Evolutionary conservation across 768 basidiomycete species (phyloP).

Genomic region (Boletus barrowsii): DNA sequence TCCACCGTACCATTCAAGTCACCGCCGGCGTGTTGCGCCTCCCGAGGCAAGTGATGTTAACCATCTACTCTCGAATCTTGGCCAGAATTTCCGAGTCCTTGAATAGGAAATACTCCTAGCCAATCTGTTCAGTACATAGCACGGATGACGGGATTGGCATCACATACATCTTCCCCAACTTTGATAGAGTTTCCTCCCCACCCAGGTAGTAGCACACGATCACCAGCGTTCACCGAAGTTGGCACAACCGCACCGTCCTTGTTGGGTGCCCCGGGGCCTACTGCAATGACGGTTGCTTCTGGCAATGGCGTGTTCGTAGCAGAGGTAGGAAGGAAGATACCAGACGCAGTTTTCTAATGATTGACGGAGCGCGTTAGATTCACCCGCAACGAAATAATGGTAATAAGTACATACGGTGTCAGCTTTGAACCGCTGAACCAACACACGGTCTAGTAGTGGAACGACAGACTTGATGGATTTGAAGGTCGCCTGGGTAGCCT

Average conservation of each 20-base stretch:
- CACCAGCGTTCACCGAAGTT: constrained; percentile 79
- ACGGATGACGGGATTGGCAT: not conserved
- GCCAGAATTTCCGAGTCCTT: constrained; percentile 94
- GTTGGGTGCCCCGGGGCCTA: constrained; percentile 91
- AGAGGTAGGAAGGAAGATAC: constrained; percentile 93
- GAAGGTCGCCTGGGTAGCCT: constrained; percentile 91
- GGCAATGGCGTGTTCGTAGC: constrained; percentile 84
- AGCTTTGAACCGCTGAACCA: constrained; percentile 96
- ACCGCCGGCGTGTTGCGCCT: not conserved
- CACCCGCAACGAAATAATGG: not conserved
- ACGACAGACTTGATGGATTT: constrained; percentile 89
- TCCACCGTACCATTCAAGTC: not conserved
- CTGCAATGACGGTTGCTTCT: constrained; percentile 94
- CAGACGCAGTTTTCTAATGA: constrained; percentile 91
- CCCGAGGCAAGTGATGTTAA: not conserved
- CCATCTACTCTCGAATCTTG: constrained; percentile 83
- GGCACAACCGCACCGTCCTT: constrained; percentile 79
- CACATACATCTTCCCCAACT: constrained; percentile 89
- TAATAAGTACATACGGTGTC: constrained; percentile 69
- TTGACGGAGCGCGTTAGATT: not conserved
- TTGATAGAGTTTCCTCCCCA: constrained; percentile 98
- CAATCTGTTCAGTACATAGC: constrained; percentile 5
- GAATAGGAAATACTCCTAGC: constrained; percentile 92
- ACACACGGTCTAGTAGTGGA: constrained; percentile 92
- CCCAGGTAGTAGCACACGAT: constrained; percentile 89